Evolutionary conservation across 2,329 filamentous ascomycete species (phyloP).

Genomic region (Diaporthe helianthi): DNA sequence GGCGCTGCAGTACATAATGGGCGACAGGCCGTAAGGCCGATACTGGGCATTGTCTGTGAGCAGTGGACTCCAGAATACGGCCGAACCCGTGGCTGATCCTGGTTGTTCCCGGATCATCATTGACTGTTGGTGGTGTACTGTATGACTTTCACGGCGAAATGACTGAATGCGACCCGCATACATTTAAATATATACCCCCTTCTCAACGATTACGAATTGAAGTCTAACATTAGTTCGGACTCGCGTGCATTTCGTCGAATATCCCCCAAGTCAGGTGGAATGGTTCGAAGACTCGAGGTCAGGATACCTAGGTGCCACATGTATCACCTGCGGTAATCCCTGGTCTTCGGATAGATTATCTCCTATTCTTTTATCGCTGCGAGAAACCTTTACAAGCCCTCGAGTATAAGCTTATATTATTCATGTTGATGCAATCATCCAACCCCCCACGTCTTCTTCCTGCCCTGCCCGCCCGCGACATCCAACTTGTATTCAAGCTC

Average conservation of each 20-base stretch:
- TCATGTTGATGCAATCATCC: too few species aligned
- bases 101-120: background rate
- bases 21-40: background rate
- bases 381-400: too few species aligned
- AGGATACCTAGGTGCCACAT: too few species aligned
- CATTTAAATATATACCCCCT: conserved; percentile 5
- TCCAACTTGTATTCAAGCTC: too few species aligned
- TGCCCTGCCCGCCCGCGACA: too few species aligned
- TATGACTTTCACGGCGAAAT: background rate
- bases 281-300: background rate
- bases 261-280: background rate
- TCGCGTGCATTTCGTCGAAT: background rate
- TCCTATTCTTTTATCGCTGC: too few species aligned
- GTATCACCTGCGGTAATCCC: too few species aligned
- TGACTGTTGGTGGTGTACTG: background rate
- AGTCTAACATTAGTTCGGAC: background rate
- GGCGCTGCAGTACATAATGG: background rate
- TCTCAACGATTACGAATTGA: background rate
- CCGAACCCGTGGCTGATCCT: background rate
- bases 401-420: too few species aligned
- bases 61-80: too few species aligned
- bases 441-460: too few species aligned
- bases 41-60: background rate
- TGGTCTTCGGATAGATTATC: too few species aligned
- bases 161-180: background rate